phyloP scores from a whole-genome alignment of 2,329 filamentous ascomycete genomes.

The Monosporascus sp. region DNA sequence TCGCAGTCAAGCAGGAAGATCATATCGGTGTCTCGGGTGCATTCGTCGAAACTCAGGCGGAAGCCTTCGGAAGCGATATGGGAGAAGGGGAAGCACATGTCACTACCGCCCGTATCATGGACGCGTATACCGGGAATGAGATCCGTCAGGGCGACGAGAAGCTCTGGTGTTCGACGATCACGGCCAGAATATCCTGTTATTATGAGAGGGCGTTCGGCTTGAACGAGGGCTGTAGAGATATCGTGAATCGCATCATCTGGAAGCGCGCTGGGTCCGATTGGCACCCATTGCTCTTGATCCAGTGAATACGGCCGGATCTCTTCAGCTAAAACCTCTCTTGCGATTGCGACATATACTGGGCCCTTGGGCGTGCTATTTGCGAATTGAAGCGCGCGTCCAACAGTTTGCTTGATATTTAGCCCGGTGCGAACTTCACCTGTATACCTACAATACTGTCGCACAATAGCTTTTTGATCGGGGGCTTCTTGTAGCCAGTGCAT shows the following conservation, averaged over 20 bases:
- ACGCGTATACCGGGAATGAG: conserved; percentile 42
- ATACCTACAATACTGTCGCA: conserved; percentile 69
- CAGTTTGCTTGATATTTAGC: conserved; percentile 69
- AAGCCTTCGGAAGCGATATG: conserved; percentile 41
- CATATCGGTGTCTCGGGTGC: conserved; percentile 56
- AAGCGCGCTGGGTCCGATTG: conserved; percentile 20
- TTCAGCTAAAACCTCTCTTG: conserved; percentile 67
- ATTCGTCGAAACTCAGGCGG: conserved; percentile 53
- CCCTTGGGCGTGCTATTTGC: conserved; percentile 64
- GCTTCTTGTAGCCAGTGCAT: conserved; percentile 79
- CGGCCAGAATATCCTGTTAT: conserved; percentile 47
- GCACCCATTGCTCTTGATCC: conserved; percentile 17
- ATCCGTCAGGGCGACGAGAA: conserved; percentile 41
- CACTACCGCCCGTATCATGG: conserved; percentile 45
- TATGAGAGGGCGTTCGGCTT: conserved; percentile 41
- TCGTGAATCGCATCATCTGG: conserved; percentile 34
- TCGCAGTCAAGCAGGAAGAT: conserved; percentile 65
- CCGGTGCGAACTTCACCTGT: conserved; percentile 66
- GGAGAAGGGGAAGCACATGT: conserved; percentile 36
- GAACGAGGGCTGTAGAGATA: conserved; percentile 37
- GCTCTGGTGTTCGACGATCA: conserved; percentile 33
- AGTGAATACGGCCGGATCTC: conserved; percentile 34
- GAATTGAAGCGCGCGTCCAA: conserved; percentile 67
- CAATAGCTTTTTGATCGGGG: conserved; percentile 68
- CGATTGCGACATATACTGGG: conserved; percentile 62